These are phyloP conservation scores for Chalaropsis ovoidea DNA, from an alignment of 2,329 filamentous ascomycete genomes.

Conservation along the genomic window DNA sequence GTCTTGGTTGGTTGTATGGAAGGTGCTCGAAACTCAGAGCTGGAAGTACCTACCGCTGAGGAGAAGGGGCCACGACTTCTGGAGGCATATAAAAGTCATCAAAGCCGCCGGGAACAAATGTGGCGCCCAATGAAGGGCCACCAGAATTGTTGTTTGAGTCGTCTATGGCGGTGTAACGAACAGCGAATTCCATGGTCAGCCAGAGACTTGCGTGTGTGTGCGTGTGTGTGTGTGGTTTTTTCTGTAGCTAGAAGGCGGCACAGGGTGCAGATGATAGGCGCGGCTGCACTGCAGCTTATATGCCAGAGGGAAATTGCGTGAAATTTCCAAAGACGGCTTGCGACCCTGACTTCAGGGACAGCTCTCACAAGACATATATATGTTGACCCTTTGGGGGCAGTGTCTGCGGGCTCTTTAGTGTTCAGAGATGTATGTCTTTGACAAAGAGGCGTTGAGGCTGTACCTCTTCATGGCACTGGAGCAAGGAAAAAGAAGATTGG, in stretches of 20 bases:
- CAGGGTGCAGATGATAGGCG: not conserved
- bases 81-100: conserved; percentile 51
- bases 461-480: not conserved
- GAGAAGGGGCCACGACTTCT: conserved; percentile 48
- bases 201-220: not conserved
- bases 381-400: not conserved
- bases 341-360: conserved; percentile 18
- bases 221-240: not conserved
- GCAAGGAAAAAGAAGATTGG: not conserved
- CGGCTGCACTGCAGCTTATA: not conserved
- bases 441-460: conserved; percentile 2
- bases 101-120: conserved; percentile 48
- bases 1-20: not conserved
- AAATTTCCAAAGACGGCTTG: not conserved
- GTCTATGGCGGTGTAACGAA: conserved; percentile 20
- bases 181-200: conserved; percentile 16
- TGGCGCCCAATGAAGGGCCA: conserved; percentile 39
- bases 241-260: not conserved
- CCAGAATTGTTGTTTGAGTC: not conserved
- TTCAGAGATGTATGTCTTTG: not conserved
- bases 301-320: not conserved
- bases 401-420: not conserved
- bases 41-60: conserved; percentile 43
- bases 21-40: not conserved
- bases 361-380: not conserved